These are phyloP conservation scores for Euryodendron excelsum DNA, from an alignment of 148 eudicot species.

Conservation along the genomic window DNA sequence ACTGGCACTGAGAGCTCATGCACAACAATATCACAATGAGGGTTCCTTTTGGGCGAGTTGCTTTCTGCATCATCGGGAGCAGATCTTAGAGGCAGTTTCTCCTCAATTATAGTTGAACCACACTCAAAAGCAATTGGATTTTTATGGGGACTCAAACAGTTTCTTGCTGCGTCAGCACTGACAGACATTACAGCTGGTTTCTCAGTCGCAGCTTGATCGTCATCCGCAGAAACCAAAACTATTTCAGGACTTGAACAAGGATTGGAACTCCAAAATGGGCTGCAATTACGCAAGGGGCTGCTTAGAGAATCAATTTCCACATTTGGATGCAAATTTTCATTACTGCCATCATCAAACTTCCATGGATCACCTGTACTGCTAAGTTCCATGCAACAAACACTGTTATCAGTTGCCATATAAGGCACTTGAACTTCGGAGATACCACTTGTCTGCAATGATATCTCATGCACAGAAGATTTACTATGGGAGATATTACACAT, in stretches of 20 bases:
- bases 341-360: background rate
- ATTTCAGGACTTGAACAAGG: constrained; percentile 14
- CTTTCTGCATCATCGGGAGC: constrained; percentile 10
- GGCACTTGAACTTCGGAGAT: constrained; percentile 11
- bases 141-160: constrained; percentile 6
- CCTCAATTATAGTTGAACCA: constrained; percentile 20
- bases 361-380: background rate
- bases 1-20: constrained; percentile 26
- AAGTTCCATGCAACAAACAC: background rate
- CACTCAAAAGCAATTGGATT: background rate
- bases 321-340: constrained; percentile 13
- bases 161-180: background rate
- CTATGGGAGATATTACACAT: constrained; percentile 13
- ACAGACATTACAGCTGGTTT: constrained; percentile 12
- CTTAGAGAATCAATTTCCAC: constrained; percentile 5
- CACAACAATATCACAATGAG: constrained; percentile 16
- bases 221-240: constrained; percentile 14
- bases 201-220: constrained; percentile 9
- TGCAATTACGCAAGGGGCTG: constrained; percentile 7
- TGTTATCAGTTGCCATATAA: background rate
- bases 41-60: constrained; percentile 7
- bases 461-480: constrained; percentile 13
- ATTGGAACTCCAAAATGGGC: constrained; percentile 16
- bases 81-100: constrained; percentile 17
- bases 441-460: background rate